Percentiles rank a stretch among this genome's conserved stretches.
phyloP scores from a whole-genome alignment of 1,139 yeast species.

The Sugiyamaella neomexicana region DNA sequence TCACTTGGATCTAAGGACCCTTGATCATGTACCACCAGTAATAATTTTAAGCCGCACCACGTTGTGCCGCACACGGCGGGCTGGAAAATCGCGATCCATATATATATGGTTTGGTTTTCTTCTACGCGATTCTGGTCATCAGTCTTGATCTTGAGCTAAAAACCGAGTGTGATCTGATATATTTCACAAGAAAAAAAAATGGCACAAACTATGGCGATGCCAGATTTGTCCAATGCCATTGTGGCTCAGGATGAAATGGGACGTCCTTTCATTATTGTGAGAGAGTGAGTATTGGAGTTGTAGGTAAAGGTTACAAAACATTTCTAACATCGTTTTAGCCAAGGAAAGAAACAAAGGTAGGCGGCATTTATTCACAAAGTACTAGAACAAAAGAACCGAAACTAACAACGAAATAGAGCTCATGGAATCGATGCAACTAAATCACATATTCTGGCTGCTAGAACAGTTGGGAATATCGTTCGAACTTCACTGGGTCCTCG shows the following conservation, averaged over 20 bases:
- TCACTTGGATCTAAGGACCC: constrained; percentile 6
- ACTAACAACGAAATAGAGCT: constrained; percentile 46
- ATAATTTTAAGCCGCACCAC: neutral
- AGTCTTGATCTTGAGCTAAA: neutral
- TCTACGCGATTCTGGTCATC: constrained; percentile 14
- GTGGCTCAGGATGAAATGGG: constrained; percentile 99
- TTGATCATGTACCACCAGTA: too few species aligned
- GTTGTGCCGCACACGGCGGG: constrained; percentile 2
- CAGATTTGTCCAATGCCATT: constrained; percentile 95
- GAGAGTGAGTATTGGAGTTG: constrained; percentile 50
- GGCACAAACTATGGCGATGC: constrained; percentile 61
- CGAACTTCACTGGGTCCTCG: constrained; percentile 95
- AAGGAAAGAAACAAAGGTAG: constrained; percentile 76
- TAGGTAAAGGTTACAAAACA: neutral
- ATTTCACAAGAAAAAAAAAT: constrained; percentile 1
- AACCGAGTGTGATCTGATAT: too few species aligned
- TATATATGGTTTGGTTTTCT: constrained; percentile 8
- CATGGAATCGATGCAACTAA: constrained; percentile 96
- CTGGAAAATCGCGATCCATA: neutral
- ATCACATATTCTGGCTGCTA: constrained; percentile 88
- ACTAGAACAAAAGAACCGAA: too few species aligned
- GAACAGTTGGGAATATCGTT: constrained; percentile 90
- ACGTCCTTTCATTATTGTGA: constrained; percentile 94
- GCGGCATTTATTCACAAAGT: neutral
- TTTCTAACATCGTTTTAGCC: constrained; percentile 40